Conservation (phyloP, 179 eudicot species). For the Beta macrorhiza region DNA sequence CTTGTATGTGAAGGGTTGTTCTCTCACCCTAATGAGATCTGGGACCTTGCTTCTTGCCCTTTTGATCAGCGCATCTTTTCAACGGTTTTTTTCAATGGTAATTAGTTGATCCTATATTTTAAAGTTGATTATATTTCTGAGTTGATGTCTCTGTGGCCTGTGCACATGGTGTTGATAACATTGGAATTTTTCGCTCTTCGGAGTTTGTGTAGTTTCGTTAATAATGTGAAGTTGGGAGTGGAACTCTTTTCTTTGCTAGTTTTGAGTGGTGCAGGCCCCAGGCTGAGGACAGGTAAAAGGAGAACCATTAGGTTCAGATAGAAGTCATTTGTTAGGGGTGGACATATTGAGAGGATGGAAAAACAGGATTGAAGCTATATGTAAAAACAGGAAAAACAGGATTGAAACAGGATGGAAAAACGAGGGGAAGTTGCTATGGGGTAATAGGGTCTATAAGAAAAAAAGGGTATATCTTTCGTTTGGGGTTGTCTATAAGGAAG, state of each 20-base stretch:
- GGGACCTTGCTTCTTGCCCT: slow-evolving; percentile 97
- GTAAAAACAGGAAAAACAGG: no score
- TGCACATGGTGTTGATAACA: background rate
- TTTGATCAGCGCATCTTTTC: slow-evolving; percentile 95
- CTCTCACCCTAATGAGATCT: slow-evolving; percentile 93
- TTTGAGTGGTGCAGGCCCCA: background rate
- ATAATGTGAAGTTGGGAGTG: background rate
- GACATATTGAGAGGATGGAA: background rate
- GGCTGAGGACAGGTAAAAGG: background rate
- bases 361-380: no score
- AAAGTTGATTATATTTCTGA: background rate
- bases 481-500: no score
- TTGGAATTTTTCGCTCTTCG: background rate
- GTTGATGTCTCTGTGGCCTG: background rate
- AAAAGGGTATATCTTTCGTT: no score
- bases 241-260: no score
- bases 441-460: background rate
- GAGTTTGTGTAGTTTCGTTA: background rate
- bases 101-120: background rate
- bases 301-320: background rate
- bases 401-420: no score
- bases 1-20: slow-evolving; percentile 92
- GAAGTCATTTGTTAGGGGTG: background rate
- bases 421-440: background rate
- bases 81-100: slow-evolving; percentile 83